phyloP scores from a whole-genome alignment of 306 rosid genomes.

The Mimosa pudica region DNA sequence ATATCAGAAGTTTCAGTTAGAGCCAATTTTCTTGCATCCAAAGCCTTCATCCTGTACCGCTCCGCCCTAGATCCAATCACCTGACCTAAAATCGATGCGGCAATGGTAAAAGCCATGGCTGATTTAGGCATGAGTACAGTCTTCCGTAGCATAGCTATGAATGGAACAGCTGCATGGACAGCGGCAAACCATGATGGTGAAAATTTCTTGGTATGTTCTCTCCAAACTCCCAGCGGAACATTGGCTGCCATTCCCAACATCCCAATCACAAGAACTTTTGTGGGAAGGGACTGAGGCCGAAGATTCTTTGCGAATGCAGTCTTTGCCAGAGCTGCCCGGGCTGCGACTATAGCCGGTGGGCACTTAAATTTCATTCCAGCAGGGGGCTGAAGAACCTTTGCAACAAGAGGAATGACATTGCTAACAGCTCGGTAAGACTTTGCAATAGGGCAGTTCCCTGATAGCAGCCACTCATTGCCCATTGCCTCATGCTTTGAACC shows the following conservation, averaged over 20 bases:
- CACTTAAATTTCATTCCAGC: conserved; percentile 75
- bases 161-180: conserved; percentile 97
- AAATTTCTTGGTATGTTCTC: conserved; percentile 94
- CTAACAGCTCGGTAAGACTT: conserved; percentile 94
- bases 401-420: conserved; percentile 81
- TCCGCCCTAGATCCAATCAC: conserved; percentile 96
- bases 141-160: conserved; percentile 94
- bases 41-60: conserved; percentile 66
- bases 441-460: conserved; percentile 89
- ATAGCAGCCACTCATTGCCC: conserved; percentile 86
- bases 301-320: conserved; percentile 94
- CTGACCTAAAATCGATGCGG: conserved; percentile 89
- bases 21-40: conserved; percentile 48
- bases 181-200: conserved; percentile 96
- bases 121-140: conserved; percentile 91
- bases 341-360: conserved; percentile 82
- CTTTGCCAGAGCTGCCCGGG: conserved; percentile 85
- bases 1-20: conserved; percentile 42
- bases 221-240: conserved; percentile 92
- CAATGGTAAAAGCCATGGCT: conserved; percentile 97
- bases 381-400: conserved; percentile 86
- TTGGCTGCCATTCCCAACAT: conserved; percentile 95
- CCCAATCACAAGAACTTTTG: conserved; percentile 90
- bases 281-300: conserved; percentile 89
- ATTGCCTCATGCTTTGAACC: conserved; percentile 77